phyloP scores from a whole-genome alignment of 139 green algal genomes.

The Dunaliella primolecta region DNA sequence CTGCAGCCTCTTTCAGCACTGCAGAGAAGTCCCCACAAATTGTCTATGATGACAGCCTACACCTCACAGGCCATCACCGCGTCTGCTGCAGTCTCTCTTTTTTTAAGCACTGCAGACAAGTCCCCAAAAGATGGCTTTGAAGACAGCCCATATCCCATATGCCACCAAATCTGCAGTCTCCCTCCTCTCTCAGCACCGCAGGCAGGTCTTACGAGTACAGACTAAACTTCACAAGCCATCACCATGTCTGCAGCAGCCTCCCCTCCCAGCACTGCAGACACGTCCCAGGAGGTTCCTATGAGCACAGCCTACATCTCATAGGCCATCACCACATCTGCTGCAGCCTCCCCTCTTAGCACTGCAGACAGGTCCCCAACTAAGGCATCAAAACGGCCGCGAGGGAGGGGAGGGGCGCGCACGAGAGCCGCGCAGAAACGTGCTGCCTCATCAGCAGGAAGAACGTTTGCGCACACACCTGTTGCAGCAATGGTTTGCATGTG shows the following conservation, averaged over 20 bases:
- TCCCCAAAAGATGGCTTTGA: no score
- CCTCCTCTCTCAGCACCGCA: no score
- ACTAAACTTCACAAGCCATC: slow-evolving; percentile 72
- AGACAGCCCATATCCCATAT: no score
- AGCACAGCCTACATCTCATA: slow-evolving; percentile 73
- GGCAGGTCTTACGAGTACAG: no score
- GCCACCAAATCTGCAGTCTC: no score
- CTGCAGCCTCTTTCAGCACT: slow-evolving; percentile 52
- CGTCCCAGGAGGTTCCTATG: no score
- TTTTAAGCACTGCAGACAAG: slow-evolving; percentile 56
- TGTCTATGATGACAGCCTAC: no score
- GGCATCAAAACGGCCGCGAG: slow-evolving; percentile 52
- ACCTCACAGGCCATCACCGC: slow-evolving; percentile 73
- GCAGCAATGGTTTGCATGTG: neutral
- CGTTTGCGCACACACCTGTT: neutral
- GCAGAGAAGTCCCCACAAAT: slow-evolving; percentile 62
- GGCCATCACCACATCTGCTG: slow-evolving; percentile 60
- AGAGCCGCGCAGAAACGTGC: neutral
- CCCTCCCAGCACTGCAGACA: slow-evolving; percentile 55
- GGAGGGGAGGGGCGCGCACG: slow-evolving; percentile 27
- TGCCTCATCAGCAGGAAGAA: neutral
- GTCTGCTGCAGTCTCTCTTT: slow-evolving; percentile 58
- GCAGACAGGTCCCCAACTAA: slow-evolving; percentile 65
- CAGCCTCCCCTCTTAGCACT: slow-evolving; percentile 57
- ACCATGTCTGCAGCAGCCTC: slow-evolving; percentile 63